Conservation (phyloP, 257 asterid genomes). For the Perilla frutescens region DNA sequence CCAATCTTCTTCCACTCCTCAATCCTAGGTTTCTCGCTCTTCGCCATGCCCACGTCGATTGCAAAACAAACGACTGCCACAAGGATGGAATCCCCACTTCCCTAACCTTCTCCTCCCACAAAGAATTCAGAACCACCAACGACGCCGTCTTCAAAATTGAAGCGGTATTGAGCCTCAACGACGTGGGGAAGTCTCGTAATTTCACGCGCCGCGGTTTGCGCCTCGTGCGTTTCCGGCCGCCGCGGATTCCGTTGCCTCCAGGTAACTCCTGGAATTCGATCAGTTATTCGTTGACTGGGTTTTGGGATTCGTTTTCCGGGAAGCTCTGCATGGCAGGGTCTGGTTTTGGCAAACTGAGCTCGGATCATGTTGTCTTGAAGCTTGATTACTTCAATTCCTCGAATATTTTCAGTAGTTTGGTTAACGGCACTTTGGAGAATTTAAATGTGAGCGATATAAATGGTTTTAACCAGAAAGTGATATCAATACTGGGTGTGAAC, state of each 20-base stretch:
- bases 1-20: slow-evolving; percentile 44
- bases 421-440: slow-evolving; percentile 71
- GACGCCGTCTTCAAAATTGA: slow-evolving; percentile 62
- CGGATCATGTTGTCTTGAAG: slow-evolving; percentile 64
- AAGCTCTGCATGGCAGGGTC: slow-evolving; percentile 87
- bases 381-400: slow-evolving; percentile 75
- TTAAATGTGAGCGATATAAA: slow-evolving; percentile 33
- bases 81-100: slow-evolving; percentile 40
- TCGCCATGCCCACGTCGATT: slow-evolving; percentile 46
- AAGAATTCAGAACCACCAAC: slow-evolving; percentile 52
- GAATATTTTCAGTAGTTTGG: slow-evolving; percentile 62
- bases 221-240: slow-evolving; percentile 68
- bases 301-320: slow-evolving; percentile 79
- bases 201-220: slow-evolving; percentile 66
- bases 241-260: slow-evolving; percentile 56
- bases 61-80: slow-evolving; percentile 30
- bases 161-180: slow-evolving; percentile 44
- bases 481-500: slow-evolving; percentile 63
- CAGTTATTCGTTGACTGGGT: slow-evolving; percentile 57
- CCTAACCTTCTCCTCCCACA: slow-evolving; percentile 47
- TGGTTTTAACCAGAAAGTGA: slow-evolving; percentile 35
- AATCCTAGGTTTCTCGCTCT: slow-evolving; percentile 42
- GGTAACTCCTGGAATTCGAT: slow-evolving; percentile 31
- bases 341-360: slow-evolving; percentile 48
- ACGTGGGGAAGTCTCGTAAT: slow-evolving; percentile 41